Percentiles rank a stretch among this genome's conserved stretches.
phyloP scores from a whole-genome alignment of 2,329 filamentous ascomycete species.

The Epichloe brachyelytri region DNA sequence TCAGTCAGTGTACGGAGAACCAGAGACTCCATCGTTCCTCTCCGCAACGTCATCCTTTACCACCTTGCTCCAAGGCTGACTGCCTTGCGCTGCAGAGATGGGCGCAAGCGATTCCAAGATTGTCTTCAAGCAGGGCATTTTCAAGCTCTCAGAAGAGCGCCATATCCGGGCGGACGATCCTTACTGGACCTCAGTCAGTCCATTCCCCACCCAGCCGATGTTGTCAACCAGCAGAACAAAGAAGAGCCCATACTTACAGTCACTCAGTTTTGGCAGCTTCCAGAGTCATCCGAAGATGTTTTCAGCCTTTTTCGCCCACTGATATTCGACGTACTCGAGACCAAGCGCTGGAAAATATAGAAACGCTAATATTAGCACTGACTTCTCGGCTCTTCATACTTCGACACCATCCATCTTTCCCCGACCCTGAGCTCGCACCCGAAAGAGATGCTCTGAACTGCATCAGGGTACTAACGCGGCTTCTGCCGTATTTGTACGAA shows the following conservation, averaged over 20 bases:
- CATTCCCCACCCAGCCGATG: not conserved
- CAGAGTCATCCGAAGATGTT: conserved; percentile 88
- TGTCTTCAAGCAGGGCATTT: conserved; percentile 97
- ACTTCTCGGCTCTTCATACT: conserved; percentile 72
- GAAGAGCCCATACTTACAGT: conserved; percentile 1
- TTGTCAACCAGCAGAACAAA: not conserved
- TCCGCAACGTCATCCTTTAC: conserved; percentile 6
- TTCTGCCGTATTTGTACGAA: conserved; percentile 88
- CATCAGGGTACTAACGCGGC: conserved; percentile 74
- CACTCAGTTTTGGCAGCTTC: conserved; percentile 84
- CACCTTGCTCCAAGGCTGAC: conserved; percentile 6
- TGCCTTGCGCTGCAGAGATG: conserved; percentile 42
- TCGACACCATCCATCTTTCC: conserved; percentile 82
- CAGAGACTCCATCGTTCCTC: not conserved
- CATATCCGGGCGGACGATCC: conserved; percentile 77
- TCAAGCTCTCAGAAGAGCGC: conserved; percentile 83
- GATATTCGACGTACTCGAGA: conserved; percentile 85
- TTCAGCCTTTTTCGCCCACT: conserved; percentile 88
- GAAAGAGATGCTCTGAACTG: conserved; percentile 91
- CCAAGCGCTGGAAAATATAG: conserved; percentile 71
- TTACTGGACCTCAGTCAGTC: conserved; percentile 83
- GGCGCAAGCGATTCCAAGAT: conserved; percentile 98
- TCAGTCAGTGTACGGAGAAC: not conserved
- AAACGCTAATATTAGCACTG: conserved; percentile 74
- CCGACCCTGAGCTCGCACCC: conserved; percentile 70